phyloP scores from a whole-genome alignment of 2,329 filamentous ascomycete genomes.

The Apiospora rasikravindrae region DNA sequence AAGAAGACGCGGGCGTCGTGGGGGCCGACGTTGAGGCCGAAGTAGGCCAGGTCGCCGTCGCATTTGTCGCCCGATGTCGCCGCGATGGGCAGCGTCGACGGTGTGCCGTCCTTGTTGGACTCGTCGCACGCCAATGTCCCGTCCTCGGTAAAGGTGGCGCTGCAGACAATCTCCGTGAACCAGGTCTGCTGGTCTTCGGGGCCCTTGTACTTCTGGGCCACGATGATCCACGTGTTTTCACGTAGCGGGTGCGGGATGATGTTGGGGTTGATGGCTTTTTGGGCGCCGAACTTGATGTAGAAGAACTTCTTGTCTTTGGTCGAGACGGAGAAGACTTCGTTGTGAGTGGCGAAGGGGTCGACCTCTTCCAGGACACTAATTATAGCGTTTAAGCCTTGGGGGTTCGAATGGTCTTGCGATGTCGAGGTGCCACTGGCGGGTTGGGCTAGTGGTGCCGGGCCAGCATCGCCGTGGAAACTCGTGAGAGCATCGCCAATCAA shows the following conservation, averaged over 20 bases:
- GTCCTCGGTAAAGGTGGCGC: constrained; percentile 50
- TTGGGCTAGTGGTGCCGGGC: not conserved
- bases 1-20: constrained; percentile 65
- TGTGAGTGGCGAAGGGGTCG: constrained; percentile 31
- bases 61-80: constrained; percentile 52
- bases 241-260: constrained; percentile 59
- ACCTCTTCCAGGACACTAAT: not conserved
- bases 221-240: constrained; percentile 54
- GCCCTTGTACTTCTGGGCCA: constrained; percentile 50
- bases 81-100: constrained; percentile 51
- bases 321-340: constrained; percentile 52
- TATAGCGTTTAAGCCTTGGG: not conserved
- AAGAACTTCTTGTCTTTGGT: constrained; percentile 55
- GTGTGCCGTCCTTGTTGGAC: constrained; percentile 26
- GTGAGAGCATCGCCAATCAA: not conserved
- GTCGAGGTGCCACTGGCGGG: not conserved
- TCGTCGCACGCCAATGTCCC: constrained; percentile 48
- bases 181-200: constrained; percentile 35
- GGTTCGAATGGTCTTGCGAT: not conserved
- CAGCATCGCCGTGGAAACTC: not conserved
- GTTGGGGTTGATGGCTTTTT: constrained; percentile 57
- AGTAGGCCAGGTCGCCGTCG: constrained; percentile 46
- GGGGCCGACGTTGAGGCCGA: constrained; percentile 54
- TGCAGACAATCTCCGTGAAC: constrained; percentile 54
- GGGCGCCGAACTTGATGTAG: constrained; percentile 50